Evolutionary conservation across 257 asterid genomes (phyloP).

Genomic region (Leonotis leonurus): DNA sequence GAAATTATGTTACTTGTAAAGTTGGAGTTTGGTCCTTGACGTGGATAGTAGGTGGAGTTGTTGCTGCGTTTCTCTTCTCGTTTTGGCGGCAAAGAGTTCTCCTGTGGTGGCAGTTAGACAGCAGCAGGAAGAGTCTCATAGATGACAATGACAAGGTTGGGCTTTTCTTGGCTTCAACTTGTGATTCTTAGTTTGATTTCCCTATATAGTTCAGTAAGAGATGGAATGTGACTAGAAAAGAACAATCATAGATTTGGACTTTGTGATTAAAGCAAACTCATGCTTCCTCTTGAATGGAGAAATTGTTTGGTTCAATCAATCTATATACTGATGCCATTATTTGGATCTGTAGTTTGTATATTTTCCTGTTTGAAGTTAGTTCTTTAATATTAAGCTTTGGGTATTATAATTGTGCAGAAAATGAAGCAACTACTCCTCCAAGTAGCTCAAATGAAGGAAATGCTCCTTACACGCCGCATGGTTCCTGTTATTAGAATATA

Average conservation of each 20-base stretch:
- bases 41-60: conserved; percentile 37
- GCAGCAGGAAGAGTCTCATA: conserved; percentile 32
- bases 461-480: conserved; percentile 36
- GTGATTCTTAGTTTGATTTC: neutral
- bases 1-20: conserved; percentile 16
- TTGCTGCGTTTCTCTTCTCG: conserved; percentile 21
- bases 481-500: conserved; percentile 52
- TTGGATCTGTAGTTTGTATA: no score
- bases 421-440: conserved; percentile 50
- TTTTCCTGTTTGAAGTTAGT: no score
- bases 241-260: neutral
- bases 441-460: conserved; percentile 50
- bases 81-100: conserved; percentile 31
- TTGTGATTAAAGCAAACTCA: no score
- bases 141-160: conserved; percentile 54
- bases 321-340: neutral
- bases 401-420: conserved; percentile 39
- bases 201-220: neutral
- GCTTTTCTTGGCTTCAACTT: neutral
- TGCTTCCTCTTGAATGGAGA: no score
- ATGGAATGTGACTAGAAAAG: neutral
- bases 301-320: no score
- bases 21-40: conserved; percentile 27
- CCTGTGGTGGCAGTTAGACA: conserved; percentile 33
- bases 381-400: neutral